These are phyloP conservation scores for Taxawa tesnikishii DNA, from an alignment of 2,329 filamentous ascomycete species.

Conservation along the genomic window DNA sequence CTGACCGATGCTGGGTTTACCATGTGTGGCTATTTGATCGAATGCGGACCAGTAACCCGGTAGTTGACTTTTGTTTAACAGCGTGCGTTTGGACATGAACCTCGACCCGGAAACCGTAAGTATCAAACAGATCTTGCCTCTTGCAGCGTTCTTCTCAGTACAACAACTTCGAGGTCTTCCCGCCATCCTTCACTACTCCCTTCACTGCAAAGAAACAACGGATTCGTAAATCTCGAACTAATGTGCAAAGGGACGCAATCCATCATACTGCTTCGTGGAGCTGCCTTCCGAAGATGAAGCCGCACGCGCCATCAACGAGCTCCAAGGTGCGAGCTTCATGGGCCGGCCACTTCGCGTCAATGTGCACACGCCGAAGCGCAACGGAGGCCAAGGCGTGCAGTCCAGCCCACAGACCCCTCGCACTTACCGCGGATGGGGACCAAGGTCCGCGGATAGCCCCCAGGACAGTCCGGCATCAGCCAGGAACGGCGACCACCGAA, in stretches of 20 bases:
- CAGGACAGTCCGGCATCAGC: too few relatives aligned
- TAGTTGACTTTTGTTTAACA: too few relatives aligned
- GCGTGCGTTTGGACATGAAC: too few relatives aligned
- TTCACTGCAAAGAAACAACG: too few relatives aligned
- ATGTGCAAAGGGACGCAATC: constrained; percentile 58
- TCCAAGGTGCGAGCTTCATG: constrained; percentile 43
- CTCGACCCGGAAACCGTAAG: too few relatives aligned
- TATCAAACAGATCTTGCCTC: too few relatives aligned
- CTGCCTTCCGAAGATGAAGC: constrained; percentile 46
- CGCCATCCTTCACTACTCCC: too few relatives aligned
- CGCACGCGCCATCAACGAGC: constrained; percentile 41
- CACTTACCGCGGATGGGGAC: constrained; percentile 3
- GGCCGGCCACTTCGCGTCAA: constrained; percentile 52
- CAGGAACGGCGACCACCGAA: constrained; percentile 1
- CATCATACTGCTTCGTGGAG: constrained; percentile 65
- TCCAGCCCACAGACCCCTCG: constrained; percentile 2
- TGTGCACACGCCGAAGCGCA: constrained; percentile 10
- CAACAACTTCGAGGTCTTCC: too few relatives aligned
- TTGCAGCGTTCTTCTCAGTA: too few relatives aligned
- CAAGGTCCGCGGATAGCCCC: neutral
- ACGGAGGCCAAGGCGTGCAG: constrained; percentile 1
- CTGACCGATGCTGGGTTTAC: constrained; percentile 29
- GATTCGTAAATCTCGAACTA: too few relatives aligned
- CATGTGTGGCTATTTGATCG: too few relatives aligned
- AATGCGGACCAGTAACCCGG: too few relatives aligned